Percentiles rank a stretch among this genome's conserved stretches.
Conservation (phyloP, 192 early-diverging fungal species). For the Phlyctochytrium arcticum region DNA sequence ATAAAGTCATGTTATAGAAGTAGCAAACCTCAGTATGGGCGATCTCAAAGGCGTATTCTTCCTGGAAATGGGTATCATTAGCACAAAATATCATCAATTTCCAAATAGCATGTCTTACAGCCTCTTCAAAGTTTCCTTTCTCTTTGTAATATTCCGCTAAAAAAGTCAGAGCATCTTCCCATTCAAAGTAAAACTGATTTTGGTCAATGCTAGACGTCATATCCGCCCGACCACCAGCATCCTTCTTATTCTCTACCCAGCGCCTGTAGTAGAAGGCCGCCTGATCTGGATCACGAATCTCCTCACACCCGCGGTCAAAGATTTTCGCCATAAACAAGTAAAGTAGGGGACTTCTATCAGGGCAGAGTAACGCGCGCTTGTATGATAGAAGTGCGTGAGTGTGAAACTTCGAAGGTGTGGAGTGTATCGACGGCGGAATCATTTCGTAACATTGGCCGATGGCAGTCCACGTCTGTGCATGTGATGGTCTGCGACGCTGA, state of each 20-base stretch:
- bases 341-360: constrained; percentile 52
- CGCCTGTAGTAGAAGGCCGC: constrained; percentile 26
- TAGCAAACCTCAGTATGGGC: background rate
- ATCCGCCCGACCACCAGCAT: background rate
- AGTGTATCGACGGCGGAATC: no score
- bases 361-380: constrained; percentile 62
- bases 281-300: constrained; percentile 6
- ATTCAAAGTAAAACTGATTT: background rate
- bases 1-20: background rate
- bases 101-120: background rate
- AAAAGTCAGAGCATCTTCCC: constrained; percentile 13
- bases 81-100: background rate
- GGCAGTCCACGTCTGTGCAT: constrained; percentile 83
- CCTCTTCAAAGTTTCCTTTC: constrained; percentile 5
- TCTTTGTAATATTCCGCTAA: constrained; percentile 15
- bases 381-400: constrained; percentile 70
- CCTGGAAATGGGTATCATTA: background rate
- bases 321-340: constrained; percentile 32
- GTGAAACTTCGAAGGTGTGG: constrained; percentile 40
- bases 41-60: background rate
- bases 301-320: background rate
- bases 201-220: background rate
- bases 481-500: constrained; percentile 54
- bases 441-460: constrained; percentile 72
- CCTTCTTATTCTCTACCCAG: constrained; percentile 23